Evolutionary conservation across 2,329 filamentous ascomycete genomes (phyloP), one percentile per base, ranked within the genome.

Genomic region (Epichloe scottii): DNA sequence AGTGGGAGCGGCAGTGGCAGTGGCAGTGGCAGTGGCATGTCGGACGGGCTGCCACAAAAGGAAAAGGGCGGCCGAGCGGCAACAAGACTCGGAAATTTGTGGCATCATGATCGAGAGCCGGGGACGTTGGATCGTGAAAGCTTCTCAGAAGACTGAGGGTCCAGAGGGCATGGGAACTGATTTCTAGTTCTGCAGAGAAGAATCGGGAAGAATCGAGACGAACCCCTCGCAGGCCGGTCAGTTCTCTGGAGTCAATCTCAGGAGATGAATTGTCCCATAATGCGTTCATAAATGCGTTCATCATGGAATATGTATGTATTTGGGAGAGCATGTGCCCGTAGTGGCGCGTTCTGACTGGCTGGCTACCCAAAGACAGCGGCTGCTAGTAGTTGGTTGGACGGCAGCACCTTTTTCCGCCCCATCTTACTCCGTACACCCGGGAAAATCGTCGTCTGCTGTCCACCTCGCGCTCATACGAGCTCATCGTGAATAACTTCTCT

Each of bases 351-450:
- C 21, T 43, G 14, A 43, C 41, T 43, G 17, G 41, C 41, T 2
- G 4, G 35, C 5, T 37, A 15, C 11, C 17, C 38, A 37, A 10
- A 14, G 34, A 11, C 34, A 3, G 34, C 34, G 34, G 34, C 34
- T 37, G 10, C 34, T 14, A 38, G 35, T 14, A 38, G 35, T 15
- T 3, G 5, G 14, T n/a, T 4, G 39, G 19, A 30, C 51, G 51
- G 51, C 47, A 26, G 15, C 39, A 52, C 47, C 42, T 52, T 55
- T 55, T 56, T 51, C 53, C 55, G 51, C 2, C 47, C 34, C 45
- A 52, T 37, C 4, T 48, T 42, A 26, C 48, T 30, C 56, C 56
- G 58, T 55, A 54, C 58, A 56, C 51, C 53, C 56, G 54, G 58
- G 55, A 50, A 41, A 40, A 48, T 40, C 49, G 45, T 39, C 42